Evolutionary conservation across 1,139 yeast species (phyloP).

Genomic region (Blastobotrys raffinosifermentans): DNA sequence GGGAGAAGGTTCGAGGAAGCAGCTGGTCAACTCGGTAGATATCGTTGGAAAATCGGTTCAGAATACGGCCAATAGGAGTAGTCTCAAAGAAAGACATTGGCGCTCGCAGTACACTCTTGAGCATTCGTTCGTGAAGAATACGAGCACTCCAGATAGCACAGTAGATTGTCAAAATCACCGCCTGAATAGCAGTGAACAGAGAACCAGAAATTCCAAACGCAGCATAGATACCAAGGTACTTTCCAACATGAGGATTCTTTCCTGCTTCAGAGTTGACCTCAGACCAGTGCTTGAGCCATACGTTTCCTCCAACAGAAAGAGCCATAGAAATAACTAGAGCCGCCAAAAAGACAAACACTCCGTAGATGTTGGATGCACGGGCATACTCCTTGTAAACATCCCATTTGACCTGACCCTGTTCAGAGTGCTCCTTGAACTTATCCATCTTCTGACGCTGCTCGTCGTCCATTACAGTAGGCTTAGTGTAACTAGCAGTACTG

Average conservation of each 20-base stretch:
- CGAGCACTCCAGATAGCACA: slow-evolving; percentile 83
- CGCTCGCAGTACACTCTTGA: slow-evolving; percentile 72
- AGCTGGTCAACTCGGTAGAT: slow-evolving; percentile 87
- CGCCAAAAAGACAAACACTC: slow-evolving; percentile 52
- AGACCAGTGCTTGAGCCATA: slow-evolving; percentile 98
- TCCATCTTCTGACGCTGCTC: slow-evolving; percentile 26
- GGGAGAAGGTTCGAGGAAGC: slow-evolving; percentile 75
- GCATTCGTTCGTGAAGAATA: slow-evolving; percentile 73
- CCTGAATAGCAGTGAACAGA: slow-evolving; percentile 57
- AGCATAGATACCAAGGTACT: slow-evolving; percentile 71
- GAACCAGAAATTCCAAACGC: slow-evolving; percentile 66
- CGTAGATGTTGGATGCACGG: slow-evolving; percentile 74
- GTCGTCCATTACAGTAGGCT: slow-evolving; percentile 33
- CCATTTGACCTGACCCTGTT: slow-evolving; percentile 95
- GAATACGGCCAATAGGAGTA: slow-evolving; percentile 90
- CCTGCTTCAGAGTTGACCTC: slow-evolving; percentile 72
- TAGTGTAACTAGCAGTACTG: slow-evolving; percentile 51
- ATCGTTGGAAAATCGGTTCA: slow-evolving; percentile 92
- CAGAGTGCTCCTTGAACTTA: slow-evolving; percentile 57
- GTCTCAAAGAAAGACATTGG: slow-evolving; percentile 98
- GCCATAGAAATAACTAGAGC: slow-evolving; percentile 48
- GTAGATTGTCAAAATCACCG: slow-evolving; percentile 69
- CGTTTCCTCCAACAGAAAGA: slow-evolving; percentile 58
- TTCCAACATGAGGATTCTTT: slow-evolving; percentile 61
- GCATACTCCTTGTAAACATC: slow-evolving; percentile 77